Evolutionary conservation across 805 yeast genomes (phyloP).

Genomic region (Wickerhamomyces chaumierensis): DNA sequence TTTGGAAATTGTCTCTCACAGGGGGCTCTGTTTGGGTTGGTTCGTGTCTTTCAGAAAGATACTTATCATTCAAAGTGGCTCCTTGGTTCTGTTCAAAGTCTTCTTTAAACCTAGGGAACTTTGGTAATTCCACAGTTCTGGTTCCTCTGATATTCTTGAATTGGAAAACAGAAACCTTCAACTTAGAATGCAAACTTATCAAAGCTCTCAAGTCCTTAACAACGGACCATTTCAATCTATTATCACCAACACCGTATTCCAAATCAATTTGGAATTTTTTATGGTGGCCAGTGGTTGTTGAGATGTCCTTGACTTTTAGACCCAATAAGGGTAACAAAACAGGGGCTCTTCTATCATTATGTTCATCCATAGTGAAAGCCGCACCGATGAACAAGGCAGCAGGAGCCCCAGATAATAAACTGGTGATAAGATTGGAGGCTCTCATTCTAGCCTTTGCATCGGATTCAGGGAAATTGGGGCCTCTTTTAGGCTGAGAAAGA

Average conservation of each 20-base stretch:
- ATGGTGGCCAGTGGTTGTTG: conserved; percentile 21
- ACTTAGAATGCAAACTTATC: conserved; percentile 53
- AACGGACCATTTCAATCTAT: conserved; percentile 71
- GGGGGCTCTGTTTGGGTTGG: background rate
- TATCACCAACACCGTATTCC: conserved; percentile 83
- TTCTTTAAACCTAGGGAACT: conserved; percentile 20
- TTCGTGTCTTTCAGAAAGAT: conserved; percentile 9
- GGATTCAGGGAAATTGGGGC: conserved; percentile 7
- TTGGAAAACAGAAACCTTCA: conserved; percentile 44
- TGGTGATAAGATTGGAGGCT: conserved; percentile 34
- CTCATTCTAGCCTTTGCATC: conserved; percentile 18
- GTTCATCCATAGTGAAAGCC: conserved; percentile 64
- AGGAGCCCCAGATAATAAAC: conserved; percentile 58
- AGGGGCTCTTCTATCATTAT: conserved; percentile 72
- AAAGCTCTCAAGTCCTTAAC: conserved; percentile 64
- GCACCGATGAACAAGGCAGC: conserved; percentile 68
- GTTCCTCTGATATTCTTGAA: conserved; percentile 14
- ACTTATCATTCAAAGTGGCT: conserved; percentile 14
- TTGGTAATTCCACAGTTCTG: conserved; percentile 23
- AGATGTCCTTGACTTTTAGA: conserved; percentile 43
- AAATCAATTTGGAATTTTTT: conserved; percentile 53
- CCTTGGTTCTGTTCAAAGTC: background rate
- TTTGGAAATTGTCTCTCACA: background rate
- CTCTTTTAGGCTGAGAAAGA: conserved; percentile 1
- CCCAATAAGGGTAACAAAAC: conserved; percentile 64